Evolutionary conservation across 208 protist genomes (phyloP), one percentile per base, ranked within the genome.

Genomic region (Acanthamoeba royreba): DNA sequence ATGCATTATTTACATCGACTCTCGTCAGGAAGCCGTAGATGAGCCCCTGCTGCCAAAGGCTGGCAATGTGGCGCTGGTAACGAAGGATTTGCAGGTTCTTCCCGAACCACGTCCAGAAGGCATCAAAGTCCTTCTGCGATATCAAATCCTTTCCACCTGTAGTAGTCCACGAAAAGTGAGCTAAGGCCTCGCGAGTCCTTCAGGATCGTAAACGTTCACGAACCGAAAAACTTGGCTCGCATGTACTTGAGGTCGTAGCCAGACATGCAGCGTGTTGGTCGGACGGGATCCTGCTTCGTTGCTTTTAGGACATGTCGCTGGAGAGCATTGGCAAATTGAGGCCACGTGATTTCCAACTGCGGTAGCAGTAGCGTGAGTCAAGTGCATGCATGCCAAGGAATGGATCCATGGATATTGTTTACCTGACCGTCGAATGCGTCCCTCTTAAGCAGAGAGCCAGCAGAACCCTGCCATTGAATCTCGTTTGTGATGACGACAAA

Each of bases 181-280:
- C n/a, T n/a, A n/a, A n/a, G n/a, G n/a, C n/a, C n/a, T n/a, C n/a
- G n/a, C n/a, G n/a, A n/a, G n/a, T n/a, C n/a, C n/a, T n/a, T n/a
- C n/a, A n/a, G n/a, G n/a, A n/a, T n/a, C n/a, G n/a, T n/a, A n/a
- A n/a, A n/a, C n/a, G n/a, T n/a, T n/a, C n/a, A n/a, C n/a, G 58
- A 31, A 79, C 69, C 69, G 17, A 81, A 81, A 28, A 81, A 81
- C 53, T 45, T 92, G 25, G 86, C 86, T 45, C 46, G 17, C 40
- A 92, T 92, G 86, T 92, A 92, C 86, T 92, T 92, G 58, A 92
- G 86, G 40, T 92, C 86, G 58, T 92, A 92, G 86, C 43, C 58
- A 40, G 86, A 92, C 43, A 92, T 45, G 58, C 58, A 77, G 40
- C 86, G 49, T 25, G 42, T 40, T 8, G 86, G 86, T 77, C 58